phyloP scores from a whole-genome alignment of 495 filamentous ascomycete genomes.

The Penicillium verhagenii region DNA sequence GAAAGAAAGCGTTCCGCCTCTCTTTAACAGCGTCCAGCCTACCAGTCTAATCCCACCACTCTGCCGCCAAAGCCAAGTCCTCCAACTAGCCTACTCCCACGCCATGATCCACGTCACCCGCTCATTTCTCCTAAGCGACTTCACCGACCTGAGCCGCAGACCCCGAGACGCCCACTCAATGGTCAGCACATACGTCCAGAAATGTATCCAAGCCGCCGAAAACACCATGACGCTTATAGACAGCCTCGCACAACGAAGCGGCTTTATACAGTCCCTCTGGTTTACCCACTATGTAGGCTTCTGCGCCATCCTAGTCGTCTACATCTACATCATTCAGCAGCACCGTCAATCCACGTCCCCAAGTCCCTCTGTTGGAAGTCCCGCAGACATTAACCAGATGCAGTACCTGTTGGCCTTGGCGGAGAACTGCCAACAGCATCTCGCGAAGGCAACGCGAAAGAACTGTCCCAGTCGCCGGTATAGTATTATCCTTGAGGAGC shows the following conservation, averaged over 20 bases:
- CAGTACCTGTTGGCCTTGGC: conserved; percentile 40
- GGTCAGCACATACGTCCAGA: conserved; percentile 36
- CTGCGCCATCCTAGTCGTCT: conserved; percentile 53
- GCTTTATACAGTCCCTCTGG: conserved; percentile 46
- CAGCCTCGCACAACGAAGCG: conserved; percentile 36
- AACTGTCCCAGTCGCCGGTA: conserved; percentile 55
- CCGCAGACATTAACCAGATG: conserved; percentile 23
- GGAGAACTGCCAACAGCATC: conserved; percentile 45
- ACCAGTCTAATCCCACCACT: conserved; percentile 52
- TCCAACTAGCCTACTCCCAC: conserved; percentile 53
- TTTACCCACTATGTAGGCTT: conserved; percentile 57
- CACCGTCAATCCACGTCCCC: conserved; percentile 31
- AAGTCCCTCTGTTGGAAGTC: conserved; percentile 19
- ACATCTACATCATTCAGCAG: conserved; percentile 56
- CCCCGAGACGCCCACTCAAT: conserved; percentile 31
- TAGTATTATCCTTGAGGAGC: conserved; percentile 49
- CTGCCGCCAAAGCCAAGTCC: conserved; percentile 52
- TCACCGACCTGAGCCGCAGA: conserved; percentile 42
- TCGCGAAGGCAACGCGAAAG: conserved; percentile 47
- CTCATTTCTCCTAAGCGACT: conserved; percentile 55
- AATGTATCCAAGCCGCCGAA: conserved; percentile 47
- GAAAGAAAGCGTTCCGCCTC: conserved; percentile 42
- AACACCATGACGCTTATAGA: conserved; percentile 39
- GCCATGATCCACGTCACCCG: conserved; percentile 56
- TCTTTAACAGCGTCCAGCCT: conserved; percentile 45